Evolutionary conservation across 257 asterid species (phyloP), one percentile per base, ranked within the genome.

Genomic region (Nicotiana benthamiana): DNA sequence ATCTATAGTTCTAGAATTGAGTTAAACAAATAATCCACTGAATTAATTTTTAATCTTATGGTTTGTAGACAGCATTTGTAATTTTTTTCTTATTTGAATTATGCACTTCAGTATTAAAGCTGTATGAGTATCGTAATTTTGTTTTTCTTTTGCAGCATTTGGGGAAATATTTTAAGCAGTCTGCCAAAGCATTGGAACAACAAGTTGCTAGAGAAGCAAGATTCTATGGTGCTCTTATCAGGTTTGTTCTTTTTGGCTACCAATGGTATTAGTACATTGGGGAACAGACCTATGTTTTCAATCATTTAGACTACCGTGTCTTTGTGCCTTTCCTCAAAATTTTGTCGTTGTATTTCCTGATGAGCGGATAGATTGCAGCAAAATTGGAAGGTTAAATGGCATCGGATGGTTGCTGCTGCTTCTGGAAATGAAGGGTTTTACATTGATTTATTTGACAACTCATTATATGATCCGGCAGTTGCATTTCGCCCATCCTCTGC

Each of bases 201-300:
- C 93, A 92, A 83, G 85, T 91, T 83, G 91, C 92, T 48, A 90
- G 97, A 88, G 99, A 94, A 89, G 96, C 97, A 77, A 88, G 99
- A 85, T 96, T 96, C 83, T 96, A 96, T 87, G 99, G 98, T 86
- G 98, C 99, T 87, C 96, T 96, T 76, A 94, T 94, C 81, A 90
- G 99, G 98, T 92, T 83, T 79, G 84, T 81, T 74, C 53, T 22
- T 20, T 40, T 28, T 13, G 60, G 20, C 60, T 72, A 72, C 60
- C 15, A 46, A 72, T 10, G 6, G 22, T 72, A 46, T 24, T 48
- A 20, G 78, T 48, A 74, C 60, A 24, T 74, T 48, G 24, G 26
- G 61, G 61, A 15, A 48, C 26, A 20, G 6, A 20, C 46, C 6
- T 16, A n/a, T n/a, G n/a, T n/a, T 24, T 48, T 24, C 24, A 48